A percentile compares a stretch with the other conserved stretches of the same genome.
These are phyloP conservation scores for Clavaria fumosa DNA, from an alignment of 768 basidiomycete genomes.

Conservation along the genomic window DNA sequence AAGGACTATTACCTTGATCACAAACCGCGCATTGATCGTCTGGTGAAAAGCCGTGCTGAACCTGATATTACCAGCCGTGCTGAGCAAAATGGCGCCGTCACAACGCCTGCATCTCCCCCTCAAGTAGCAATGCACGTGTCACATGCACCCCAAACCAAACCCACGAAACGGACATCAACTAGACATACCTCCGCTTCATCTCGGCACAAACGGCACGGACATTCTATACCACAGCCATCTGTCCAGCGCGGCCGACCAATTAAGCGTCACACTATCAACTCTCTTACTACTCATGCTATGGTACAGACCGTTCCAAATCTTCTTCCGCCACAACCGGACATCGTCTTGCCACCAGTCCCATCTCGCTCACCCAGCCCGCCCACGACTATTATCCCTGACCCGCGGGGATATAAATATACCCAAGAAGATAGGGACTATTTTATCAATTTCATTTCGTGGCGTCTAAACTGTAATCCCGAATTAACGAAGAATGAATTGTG, in stretches of 20 bases:
- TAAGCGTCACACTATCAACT: constrained; percentile 40
- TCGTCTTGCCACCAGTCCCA: constrained; percentile 46
- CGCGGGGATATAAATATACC: constrained; percentile 49
- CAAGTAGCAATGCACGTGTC: too few relatives aligned
- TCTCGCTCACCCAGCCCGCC: constrained; percentile 61
- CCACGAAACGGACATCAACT: too few relatives aligned
- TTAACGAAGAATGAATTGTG: constrained; percentile 40
- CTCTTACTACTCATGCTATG: constrained; percentile 37
- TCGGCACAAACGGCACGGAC: constrained; percentile 13
- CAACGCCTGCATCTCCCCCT: too few relatives aligned
- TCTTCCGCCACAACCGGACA: constrained; percentile 44
- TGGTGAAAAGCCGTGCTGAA: constrained; percentile 16
- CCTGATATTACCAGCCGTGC: constrained; percentile 10
- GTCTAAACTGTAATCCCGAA: constrained; percentile 35
- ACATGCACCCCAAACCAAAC: too few relatives aligned
- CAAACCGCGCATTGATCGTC: constrained; percentile 39
- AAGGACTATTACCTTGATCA: constrained; percentile 72
- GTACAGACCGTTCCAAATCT: constrained; percentile 29
- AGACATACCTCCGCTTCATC: too few relatives aligned
- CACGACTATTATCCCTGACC: constrained; percentile 26
- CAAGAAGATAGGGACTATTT: constrained; percentile 52
- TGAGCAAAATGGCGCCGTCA: constrained; percentile 15
- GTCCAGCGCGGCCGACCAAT: constrained; percentile 9
- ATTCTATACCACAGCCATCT: constrained; percentile 13
- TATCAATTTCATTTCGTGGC: constrained; percentile 49